A percentile compares a stretch with the other conserved stretches of the same genome.
Conservation (phyloP, 2,329 filamentous ascomycete genomes). For the Aspergillus pseudotamarii region DNA sequence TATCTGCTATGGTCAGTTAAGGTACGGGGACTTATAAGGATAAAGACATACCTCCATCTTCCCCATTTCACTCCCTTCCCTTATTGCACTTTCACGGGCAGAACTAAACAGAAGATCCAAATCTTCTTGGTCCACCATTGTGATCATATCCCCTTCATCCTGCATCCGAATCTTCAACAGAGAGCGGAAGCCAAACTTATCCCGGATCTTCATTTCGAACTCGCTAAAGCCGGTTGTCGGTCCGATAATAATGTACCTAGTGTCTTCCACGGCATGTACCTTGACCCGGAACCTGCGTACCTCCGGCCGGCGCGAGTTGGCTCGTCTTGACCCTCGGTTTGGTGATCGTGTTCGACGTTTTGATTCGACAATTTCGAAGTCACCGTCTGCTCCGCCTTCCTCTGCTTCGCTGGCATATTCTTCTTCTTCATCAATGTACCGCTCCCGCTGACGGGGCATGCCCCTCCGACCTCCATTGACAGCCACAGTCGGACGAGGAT, state of each 20-base stretch:
- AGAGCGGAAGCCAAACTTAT: slow-evolving; percentile 75
- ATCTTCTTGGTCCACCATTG: slow-evolving; percentile 95
- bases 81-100: slow-evolving; percentile 69
- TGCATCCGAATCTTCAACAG: slow-evolving; percentile 83
- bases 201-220: slow-evolving; percentile 75
- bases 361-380: slow-evolving; percentile 76
- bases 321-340: slow-evolving; percentile 29
- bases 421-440: slow-evolving; percentile 80
- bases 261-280: slow-evolving; percentile 82
- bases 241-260: slow-evolving; percentile 86
- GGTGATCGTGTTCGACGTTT: slow-evolving; percentile 34
- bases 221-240: slow-evolving; percentile 73
- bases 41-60: slow-evolving; percentile 83
- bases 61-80: slow-evolving; percentile 77
- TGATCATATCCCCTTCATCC: slow-evolving; percentile 92
- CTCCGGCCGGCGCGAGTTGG: slow-evolving; percentile 55
- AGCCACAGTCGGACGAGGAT: slow-evolving; percentile 53
- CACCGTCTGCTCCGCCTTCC: slow-evolving; percentile 69
- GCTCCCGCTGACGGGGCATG: slow-evolving; percentile 48
- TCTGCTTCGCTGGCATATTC: slow-evolving; percentile 72
- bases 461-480: slow-evolving; percentile 44
- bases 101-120: slow-evolving; percentile 80
- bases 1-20: slow-evolving; percentile 36
- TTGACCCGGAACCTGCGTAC: slow-evolving; percentile 85
- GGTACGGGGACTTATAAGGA: not conserved